Evolutionary conservation across 192 early-diverging fungal genomes (phyloP).

Genomic region (Coemansia sp.): DNA sequence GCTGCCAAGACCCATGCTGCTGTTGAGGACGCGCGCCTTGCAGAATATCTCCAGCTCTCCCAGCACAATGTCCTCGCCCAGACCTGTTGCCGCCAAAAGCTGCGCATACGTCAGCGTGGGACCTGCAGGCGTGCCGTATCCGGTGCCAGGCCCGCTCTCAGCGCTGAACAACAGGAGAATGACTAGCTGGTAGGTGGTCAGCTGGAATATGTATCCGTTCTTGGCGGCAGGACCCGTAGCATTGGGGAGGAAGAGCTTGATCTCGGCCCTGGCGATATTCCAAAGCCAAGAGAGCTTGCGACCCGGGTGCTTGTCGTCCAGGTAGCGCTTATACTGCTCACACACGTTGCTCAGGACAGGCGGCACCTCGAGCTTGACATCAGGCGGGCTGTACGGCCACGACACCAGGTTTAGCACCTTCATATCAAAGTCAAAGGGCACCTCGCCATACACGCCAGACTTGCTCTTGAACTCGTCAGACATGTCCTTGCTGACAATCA

Average conservation of each 20-base stretch:
- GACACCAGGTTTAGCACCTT: constrained; percentile 82
- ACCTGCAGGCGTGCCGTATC: constrained; percentile 54
- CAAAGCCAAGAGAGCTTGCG: constrained; percentile 95
- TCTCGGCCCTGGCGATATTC: constrained; percentile 86
- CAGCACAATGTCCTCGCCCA: constrained; percentile 65
- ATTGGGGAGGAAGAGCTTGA: constrained; percentile 88
- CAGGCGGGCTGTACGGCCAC: constrained; percentile 86
- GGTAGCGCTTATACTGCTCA: constrained; percentile 83
- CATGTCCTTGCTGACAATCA: constrained; percentile 86
- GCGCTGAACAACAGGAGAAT: constrained; percentile 89
- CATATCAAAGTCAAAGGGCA: constrained; percentile 73
- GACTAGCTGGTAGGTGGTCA: constrained; percentile 91
- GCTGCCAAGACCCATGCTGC: not conserved
- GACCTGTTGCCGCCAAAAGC: constrained; percentile 68
- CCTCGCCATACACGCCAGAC: constrained; percentile 32
- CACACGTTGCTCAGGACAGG: constrained; percentile 84
- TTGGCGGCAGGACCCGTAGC: constrained; percentile 70
- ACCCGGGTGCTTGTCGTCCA: constrained; percentile 83
- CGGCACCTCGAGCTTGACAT: constrained; percentile 82
- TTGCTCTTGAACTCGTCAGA: constrained; percentile 78
- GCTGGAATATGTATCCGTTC: constrained; percentile 56
- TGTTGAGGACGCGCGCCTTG: constrained; percentile 77
- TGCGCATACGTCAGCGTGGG: constrained; percentile 67
- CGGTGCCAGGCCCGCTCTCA: constrained; percentile 52
- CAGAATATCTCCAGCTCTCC: constrained; percentile 73